Evolutionary conservation across 306 rosid species (phyloP), one percentile per base, ranked within the genome.

Genomic region (Rosa persica): DNA sequence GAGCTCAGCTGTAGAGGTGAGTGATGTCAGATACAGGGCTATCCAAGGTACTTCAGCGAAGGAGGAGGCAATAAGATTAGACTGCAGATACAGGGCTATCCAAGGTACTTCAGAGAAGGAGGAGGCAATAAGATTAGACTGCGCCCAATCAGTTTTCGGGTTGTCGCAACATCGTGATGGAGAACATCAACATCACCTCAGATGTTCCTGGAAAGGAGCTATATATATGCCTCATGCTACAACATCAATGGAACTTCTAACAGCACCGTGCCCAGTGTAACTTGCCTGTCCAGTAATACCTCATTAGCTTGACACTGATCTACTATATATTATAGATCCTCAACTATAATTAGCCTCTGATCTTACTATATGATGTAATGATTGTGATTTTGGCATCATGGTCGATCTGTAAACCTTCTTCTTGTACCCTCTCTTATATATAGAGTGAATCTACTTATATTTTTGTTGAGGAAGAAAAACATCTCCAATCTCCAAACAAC

Each of bases 1-100:
- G 83, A 68, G 46, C 13, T 72, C 82, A 27, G 83, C 83, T 10
- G 88, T 81, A 5, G 7, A 54, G 7, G 69, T 82, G 51, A 71
- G 79, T 34, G 20, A 82, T 12, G 64, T 82, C 39, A 52, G 52
- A 34, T 82, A 46, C 79, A 44, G 2, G 34, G 81, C 11, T 19
- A 20, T 85, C 4, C 1, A 27, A 16, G 84, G 88, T 39, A 82
- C 83, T 16, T 79, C 77, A 27, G 77, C 34, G 1, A 79, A 20
- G 3, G 74, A 82, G 5, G 57, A 16, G 2, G 86, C 84, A 7
- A 39, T 85, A 20, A 51, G n/a, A 9, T 62, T 82, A 17, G 20
- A 44, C 8, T 80, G 89, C 61, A n/a, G n/a, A n/a, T n/a, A n/a
- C n/a, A 43, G 2, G 30, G 81, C 10, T 17, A 20, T 85, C 4